Percentiles rank a stretch among this genome's conserved stretches.
Conservation (phyloP, 148 eudicot genomes). For the Spergularia marina region DNA sequence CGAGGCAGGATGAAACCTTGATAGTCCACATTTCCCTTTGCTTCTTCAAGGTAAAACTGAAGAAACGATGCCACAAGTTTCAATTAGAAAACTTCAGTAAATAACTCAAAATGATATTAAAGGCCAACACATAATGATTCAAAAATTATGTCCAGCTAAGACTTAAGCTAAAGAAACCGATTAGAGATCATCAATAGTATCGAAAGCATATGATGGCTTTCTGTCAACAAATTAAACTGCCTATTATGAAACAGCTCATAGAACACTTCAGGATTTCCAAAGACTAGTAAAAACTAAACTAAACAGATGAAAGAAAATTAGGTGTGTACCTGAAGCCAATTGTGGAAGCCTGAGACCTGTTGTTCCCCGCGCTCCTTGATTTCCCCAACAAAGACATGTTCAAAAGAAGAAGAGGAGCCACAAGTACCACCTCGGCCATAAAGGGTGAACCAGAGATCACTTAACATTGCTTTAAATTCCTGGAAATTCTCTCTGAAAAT, state of each 20-base stretch:
- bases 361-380: slow-evolving; percentile 71
- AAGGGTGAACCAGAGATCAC: slow-evolving; percentile 79
- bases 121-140: too few relatives aligned
- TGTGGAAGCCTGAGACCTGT: slow-evolving; percentile 91
- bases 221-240: too few relatives aligned
- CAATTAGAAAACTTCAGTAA: background rate
- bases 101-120: background rate
- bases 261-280: too few relatives aligned
- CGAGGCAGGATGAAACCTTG: slow-evolving; percentile 95
- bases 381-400: slow-evolving; percentile 99
- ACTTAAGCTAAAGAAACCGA: too few relatives aligned
- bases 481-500: slow-evolving; percentile 42
- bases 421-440: slow-evolving; percentile 85
- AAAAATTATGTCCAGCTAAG: too few relatives aligned
- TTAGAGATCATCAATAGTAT: too few relatives aligned
- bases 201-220: too few relatives aligned
- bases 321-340: slow-evolving; percentile 87
- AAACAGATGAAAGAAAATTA: too few relatives aligned
- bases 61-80: slow-evolving; percentile 7
- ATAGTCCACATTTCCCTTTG: slow-evolving; percentile 83
- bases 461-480: slow-evolving; percentile 69
- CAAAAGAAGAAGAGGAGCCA: slow-evolving; percentile 84
- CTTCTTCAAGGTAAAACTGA: slow-evolving; percentile 97
- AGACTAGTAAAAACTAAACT: too few relatives aligned
- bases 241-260: too few relatives aligned